Base-by-base conservation (phyloP, 2,329 filamentous ascomycete genomes). In the Penicillium psychrosexuale region DNA sequence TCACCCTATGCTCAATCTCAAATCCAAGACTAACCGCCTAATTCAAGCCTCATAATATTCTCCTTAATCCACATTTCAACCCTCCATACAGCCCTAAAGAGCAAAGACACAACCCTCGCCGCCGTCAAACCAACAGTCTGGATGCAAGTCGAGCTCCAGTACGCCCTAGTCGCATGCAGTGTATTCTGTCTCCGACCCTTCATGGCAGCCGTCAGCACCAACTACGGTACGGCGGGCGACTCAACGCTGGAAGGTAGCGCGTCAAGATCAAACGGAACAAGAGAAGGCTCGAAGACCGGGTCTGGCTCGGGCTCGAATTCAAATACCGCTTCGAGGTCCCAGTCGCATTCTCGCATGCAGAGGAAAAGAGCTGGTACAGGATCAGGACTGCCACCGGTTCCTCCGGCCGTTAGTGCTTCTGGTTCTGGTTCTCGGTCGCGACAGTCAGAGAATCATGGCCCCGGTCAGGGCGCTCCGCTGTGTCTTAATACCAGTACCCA, bases 111-210 rank as follows among this genome's bases (percentile, higher is more conserved):
- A n/a, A 69, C 70, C 17, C 65, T 74, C 43, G 62, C 69, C 17
- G 67, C 67, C 19, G 64, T 72, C 46, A 53, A 62, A 37, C 66
- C 74, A 33, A 65, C 69, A 8, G 62, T 72, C 47, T 75, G 71
- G 71, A 64, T 68, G 24, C 72, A 74, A 57, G 68, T 67, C 24
- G 64, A 73, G 56, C 59, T 74, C 9, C 58, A 69, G 56, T 74
- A 71, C 50, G 64, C 69, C 46, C 65, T 75, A 8, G 63, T 73
- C 27, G 68, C 71, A 13, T 73, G 71, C 60, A 73, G 71, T 11
- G 62, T 71, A 8, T 73, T 74, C 57, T 71, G 65, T 47, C 64
- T 75, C 2, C 65, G 70, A 0, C 69, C 71, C 0, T 74, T 75
- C 52, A 70, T 74, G 63, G 65, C 64, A 8, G 70, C 70, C 8